Conservation (phyloP, 2,329 filamentous ascomycete genomes). For the Fusarium odoratissimum region DNA sequence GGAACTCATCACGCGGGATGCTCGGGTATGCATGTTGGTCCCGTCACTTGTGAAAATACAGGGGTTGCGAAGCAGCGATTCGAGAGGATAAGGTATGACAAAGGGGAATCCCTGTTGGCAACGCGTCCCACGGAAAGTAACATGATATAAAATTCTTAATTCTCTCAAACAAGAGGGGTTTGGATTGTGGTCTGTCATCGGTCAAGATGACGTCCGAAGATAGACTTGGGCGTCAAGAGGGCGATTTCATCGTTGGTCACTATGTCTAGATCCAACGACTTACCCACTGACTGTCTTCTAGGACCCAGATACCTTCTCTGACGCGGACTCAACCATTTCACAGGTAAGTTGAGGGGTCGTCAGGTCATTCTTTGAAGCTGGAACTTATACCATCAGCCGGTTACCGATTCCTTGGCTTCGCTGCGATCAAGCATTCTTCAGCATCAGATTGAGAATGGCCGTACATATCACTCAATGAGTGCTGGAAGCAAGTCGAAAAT, state of each 20-base stretch:
- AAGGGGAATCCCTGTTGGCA: not conserved
- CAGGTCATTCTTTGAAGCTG: not conserved
- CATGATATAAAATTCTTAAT: not conserved
- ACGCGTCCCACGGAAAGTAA: not conserved
- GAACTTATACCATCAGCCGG: no score
- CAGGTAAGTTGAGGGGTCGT: not conserved
- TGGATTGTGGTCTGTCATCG: fast-evolving
- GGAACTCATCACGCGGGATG: not conserved
- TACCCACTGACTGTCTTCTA: not conserved
- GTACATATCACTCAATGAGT: not conserved
- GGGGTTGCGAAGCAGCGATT: not conserved
- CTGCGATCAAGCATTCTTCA: not conserved
- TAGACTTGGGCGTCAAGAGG: not conserved
- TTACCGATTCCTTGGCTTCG: not conserved
- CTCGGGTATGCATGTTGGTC: not conserved
- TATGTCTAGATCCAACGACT: not conserved
- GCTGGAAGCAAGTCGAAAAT: not conserved
- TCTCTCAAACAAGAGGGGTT: not conserved
- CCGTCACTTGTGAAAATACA: not conserved
- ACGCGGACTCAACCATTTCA: not conserved
- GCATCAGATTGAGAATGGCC: not conserved
- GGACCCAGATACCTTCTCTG: not conserved
- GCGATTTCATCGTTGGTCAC: not conserved
- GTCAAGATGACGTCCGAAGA: not conserved
- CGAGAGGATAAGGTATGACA: not conserved